Evolutionary conservation across 352 stramenopile genomes (phyloP).

Genomic region (Globisporangium emineosum): DNA sequence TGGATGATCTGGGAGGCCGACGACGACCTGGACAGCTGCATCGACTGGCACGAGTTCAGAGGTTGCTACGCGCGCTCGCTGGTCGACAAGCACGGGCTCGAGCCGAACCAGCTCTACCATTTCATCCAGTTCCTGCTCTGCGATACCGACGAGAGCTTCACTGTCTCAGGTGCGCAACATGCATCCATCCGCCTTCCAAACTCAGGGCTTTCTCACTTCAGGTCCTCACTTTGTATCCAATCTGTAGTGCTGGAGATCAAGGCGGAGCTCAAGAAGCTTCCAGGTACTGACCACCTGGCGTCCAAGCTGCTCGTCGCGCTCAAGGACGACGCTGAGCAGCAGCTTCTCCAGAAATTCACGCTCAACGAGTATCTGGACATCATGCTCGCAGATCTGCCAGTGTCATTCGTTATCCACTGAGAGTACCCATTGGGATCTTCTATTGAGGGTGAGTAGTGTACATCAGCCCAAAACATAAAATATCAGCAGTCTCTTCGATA

Average conservation of each 20-base stretch:
- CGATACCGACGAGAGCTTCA: constrained; percentile 84
- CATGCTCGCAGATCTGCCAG: constrained; percentile 37
- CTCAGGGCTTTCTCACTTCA: neutral
- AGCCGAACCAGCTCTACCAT: constrained; percentile 93
- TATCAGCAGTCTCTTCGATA: neutral
- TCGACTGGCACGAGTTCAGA: constrained; percentile 93
- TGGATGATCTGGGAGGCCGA: constrained; percentile 98
- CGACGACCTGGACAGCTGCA: constrained; percentile 90
- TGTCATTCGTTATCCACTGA: constrained; percentile 22
- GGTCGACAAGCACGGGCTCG: constrained; percentile 88
- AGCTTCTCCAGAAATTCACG: constrained; percentile 45
- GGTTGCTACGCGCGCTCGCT: constrained; percentile 91
- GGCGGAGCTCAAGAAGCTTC: constrained; percentile 45
- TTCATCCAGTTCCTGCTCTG: constrained; percentile 95
- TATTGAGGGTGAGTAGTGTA: neutral
- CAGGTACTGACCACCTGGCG: constrained; percentile 36
- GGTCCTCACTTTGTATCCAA: neutral
- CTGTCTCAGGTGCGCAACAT: constrained; percentile 77
- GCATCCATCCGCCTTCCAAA: neutral
- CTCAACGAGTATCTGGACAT: constrained; percentile 49
- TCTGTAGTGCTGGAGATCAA: constrained; percentile 40
- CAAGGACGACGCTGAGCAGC: constrained; percentile 35
- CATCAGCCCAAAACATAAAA: neutral
- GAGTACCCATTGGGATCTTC: neutral
- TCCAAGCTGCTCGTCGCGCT: constrained; percentile 38